Evolutionary conservation across 176 grass and related monocot species (phyloP), one percentile per base, ranked within the genome.

Genomic region (Elymus sibiricus): DNA sequence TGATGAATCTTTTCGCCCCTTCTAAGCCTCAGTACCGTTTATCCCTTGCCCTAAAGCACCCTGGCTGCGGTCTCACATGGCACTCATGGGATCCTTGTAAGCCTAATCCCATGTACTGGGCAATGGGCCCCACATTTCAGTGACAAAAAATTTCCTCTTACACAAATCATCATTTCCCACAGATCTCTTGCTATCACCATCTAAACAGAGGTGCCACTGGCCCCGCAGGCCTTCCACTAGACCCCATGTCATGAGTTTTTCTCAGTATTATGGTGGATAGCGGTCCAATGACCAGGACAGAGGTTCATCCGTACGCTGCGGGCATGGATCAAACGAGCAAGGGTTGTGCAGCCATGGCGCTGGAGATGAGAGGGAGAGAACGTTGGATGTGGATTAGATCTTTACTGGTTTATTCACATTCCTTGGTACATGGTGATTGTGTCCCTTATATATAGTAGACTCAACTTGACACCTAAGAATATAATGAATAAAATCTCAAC

Each of bases 111-210:
- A 25, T 74, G 6, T 46, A 44, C 69, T 43, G n/a, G 6, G 6
- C 40, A 16, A 46, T 46, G n/a, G 38, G 64, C 28, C 14, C 6
- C 65, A 35, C 16, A 68, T 69, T 74, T 74, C 40, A 74, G 71
- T 15, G 42, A 47, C 24, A 47, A 74, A 46, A 74, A 8, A 44
- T 44, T 25, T 72, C 71, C 14, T 74, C 42, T 47, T 28, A 27
- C 7, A 16, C 3, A 74, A 28, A 42, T 74, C 42, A 19, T 74
- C 32, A 1, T 69, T 1, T 38, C 17, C 66, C 21, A 8, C 32
- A 69, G 17, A 35, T 69, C 66, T 69, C 66, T 69, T 69, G 66
- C 32, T 72, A n/a, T 40, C 39, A 73, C 39, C 70, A 73, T 73
- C 70, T 27, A 74, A 73, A 74, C 12, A n/a, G 7, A 71, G 37